Base-by-base conservation (phyloP, 148 eudicot genomes). In the Cornus suecica region DNA sequence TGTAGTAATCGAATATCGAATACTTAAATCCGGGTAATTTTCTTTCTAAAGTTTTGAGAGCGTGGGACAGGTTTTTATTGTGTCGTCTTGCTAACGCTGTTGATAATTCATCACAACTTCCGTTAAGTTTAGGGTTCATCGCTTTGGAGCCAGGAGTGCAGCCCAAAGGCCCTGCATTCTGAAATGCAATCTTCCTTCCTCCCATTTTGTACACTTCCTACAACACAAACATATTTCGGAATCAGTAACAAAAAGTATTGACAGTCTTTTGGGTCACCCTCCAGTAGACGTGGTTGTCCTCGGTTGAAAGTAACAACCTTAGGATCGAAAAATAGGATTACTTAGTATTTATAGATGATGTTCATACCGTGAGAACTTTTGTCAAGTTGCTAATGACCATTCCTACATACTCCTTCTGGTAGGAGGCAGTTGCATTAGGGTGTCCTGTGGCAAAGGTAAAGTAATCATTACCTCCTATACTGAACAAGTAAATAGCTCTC, bases 131-230 rank as follows among this genome's bases (percentile, higher is more conserved):
- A 10, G 29, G 8, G 66, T 6, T 52, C 76, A 58, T 45, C 29
- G 7, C 69, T 78, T 69, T 30, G 13, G 54, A 45, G 20, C 65
- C 80, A 0, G 82, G 78, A 11, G 70, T 72, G 23, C 82, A 79
- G 7, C 82, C 78, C 13, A 79, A 25, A 4, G 82, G 75, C 52
- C 80, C 80, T 16, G 65, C 75, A 42, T 78, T 78, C 54, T 78
- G 76, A 62, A 78, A 78, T 30, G 76, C 80, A 3, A 71, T 64
- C 32, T 71, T 78, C 48, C 76, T 64, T 29, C 80, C 80, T 64
- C 80, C 80, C 14, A 77, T 48, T 18, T 3, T 18, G 58, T 78
- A 71, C 64, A 78, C 65, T 65, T 78, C 80, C 80, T 78, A 26
- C 28, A 22, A 45, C 10, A 41, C 9, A 41, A 41, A 41, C 45